These are phyloP conservation scores for Xylaria sp. DNA, from an alignment of 2,329 filamentous ascomycete species.

Conservation along the genomic window DNA sequence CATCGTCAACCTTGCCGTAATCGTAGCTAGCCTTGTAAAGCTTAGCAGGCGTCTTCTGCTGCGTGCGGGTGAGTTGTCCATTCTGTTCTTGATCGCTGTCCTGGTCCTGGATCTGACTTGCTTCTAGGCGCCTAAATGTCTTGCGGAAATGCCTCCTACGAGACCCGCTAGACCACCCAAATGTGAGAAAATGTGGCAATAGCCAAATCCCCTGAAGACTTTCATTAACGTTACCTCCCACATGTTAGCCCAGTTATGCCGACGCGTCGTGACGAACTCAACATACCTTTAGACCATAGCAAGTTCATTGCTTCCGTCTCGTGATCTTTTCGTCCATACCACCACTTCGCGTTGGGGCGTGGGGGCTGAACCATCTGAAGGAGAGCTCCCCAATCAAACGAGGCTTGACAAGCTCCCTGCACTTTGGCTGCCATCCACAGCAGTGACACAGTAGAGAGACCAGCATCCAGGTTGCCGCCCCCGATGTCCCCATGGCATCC, in stretches of 20 bases:
- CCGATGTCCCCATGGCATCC: conserved; percentile 16
- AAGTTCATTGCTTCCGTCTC: conserved; percentile 18
- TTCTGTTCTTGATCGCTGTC: background rate
- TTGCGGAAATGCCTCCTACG: conserved; percentile 18
- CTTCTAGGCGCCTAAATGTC: conserved; percentile 10
- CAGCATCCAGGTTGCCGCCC: conserved; percentile 9
- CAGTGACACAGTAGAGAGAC: conserved; percentile 14
- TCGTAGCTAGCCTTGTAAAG: conserved; percentile 6
- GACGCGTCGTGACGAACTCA: background rate
- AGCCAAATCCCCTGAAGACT: conserved; percentile 17
- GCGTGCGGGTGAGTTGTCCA: background rate
- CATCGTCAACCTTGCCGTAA: background rate
- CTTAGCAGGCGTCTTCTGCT: background rate
- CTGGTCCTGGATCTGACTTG: background rate
- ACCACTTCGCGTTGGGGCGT: conserved; percentile 16
- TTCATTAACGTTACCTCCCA: conserved; percentile 13
- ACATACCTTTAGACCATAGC: conserved; percentile 16
- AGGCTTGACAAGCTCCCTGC: conserved; percentile 6
- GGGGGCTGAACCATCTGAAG: conserved; percentile 19
- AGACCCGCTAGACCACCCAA: conserved; percentile 14
- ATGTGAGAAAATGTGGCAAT: conserved; percentile 11
- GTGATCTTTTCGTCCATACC: conserved; percentile 11
- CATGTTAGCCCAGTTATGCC: background rate
- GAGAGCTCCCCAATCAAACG: conserved; percentile 10
- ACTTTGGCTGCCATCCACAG: conserved; percentile 17